Evolutionary conservation across 192 early-diverging fungal species (phyloP), one percentile per base, ranked within the genome.

Genomic region (Backusella parvicylindrica): DNA sequence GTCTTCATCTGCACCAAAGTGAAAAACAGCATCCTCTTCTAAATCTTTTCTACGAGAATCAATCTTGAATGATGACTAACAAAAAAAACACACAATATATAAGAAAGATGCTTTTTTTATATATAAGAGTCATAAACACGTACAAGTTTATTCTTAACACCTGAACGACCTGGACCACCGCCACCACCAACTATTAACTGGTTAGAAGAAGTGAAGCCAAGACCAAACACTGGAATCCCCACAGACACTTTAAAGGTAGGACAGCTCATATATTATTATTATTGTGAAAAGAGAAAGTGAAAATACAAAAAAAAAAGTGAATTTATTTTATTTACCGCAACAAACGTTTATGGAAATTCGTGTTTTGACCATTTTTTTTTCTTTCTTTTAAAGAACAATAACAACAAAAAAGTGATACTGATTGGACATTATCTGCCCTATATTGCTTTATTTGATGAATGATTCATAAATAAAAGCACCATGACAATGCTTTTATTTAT

Each of bases 81-180:
- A 64, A 8, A 67, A n/a, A 69, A 43, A 3, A 43, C 3, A 38
- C 5, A 65, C 26, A 26, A 73, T 65, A 23, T 16, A 33, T 21
- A 35, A 33, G 7, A 31, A 33, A 50, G 3, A 18, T 49, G 5
- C 32, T 18, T 40, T 26, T 11, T 23, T 18, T 47, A 9, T 21
- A 16, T 56, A 18, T 18, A 2, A 38, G 38, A n/a, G 18, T 11
- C 15, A 33, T 23, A 35, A 28, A 73, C 66, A 50, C 86, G 77
- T 89, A 95, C 94, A 76, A 97, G 81, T 70, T 92, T 93, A 81
- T 98, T 98, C 70, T 92, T 93, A 30, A 98, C 91, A 21, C 96
- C 96, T 0, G 91, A 89, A 23, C 87, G 85, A 15, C 89, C 88
- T 8, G 90, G 72, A 1, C 96, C 96, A 23, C 96, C 96, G n/a